Evolutionary conservation across 169 alveolate species (phyloP).

Genomic region (Neospora caninum): DNA sequence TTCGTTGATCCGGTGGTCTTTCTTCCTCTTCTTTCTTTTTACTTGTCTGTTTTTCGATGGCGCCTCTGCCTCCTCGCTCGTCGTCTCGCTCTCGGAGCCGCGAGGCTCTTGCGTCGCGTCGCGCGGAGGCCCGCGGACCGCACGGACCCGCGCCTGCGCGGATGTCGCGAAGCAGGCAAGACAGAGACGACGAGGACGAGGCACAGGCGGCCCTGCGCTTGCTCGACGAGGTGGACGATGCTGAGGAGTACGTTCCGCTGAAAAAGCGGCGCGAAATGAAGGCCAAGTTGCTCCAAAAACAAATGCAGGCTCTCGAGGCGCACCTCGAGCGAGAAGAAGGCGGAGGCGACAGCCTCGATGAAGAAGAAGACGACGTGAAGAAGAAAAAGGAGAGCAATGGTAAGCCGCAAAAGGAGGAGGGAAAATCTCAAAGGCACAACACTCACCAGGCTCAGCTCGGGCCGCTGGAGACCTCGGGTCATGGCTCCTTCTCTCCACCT

Average conservation of each 20-base stretch:
- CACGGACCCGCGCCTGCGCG: not conserved
- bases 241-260: slow-evolving; percentile 55
- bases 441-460: too few species aligned
- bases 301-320: slow-evolving; percentile 56
- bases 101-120: not conserved
- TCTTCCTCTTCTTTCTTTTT: not conserved
- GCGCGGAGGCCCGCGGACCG: too few species aligned
- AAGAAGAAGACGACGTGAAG: slow-evolving; percentile 43
- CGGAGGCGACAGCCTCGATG: not conserved
- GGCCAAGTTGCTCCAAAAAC: slow-evolving; percentile 50
- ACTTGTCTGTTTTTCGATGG: not conserved
- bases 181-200: slow-evolving; percentile 12
- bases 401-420: not conserved
- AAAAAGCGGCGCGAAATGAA: slow-evolving; percentile 56
- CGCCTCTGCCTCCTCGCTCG: not conserved
- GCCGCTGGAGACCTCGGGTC: too few species aligned
- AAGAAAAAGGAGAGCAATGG: slow-evolving; percentile 37
- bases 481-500: not conserved
- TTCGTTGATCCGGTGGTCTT: not conserved
- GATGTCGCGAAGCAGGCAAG: not conserved
- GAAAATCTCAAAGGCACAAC: too few species aligned
- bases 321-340: slow-evolving; percentile 59
- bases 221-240: slow-evolving; percentile 38
- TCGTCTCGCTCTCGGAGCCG: not conserved
- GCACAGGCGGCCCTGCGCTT: slow-evolving; percentile 24